These are phyloP conservation scores for Geotrichum klebahnii DNA, from an alignment of 1,139 yeast genomes.

Conservation along the genomic window DNA sequence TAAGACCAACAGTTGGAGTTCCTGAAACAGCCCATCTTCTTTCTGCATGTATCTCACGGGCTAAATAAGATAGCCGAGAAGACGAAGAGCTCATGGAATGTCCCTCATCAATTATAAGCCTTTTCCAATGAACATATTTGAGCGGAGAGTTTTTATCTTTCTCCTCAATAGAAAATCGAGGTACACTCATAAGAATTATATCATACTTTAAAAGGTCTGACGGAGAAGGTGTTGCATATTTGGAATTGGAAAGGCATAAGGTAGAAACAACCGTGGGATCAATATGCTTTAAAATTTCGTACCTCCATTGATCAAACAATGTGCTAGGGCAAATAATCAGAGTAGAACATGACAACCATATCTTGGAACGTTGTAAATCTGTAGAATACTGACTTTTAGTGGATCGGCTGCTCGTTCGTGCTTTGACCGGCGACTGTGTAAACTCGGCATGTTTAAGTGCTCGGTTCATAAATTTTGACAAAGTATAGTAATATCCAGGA, in stretches of 20 bases:
- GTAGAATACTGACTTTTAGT: constrained; percentile 21
- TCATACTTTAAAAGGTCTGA: constrained; percentile 46
- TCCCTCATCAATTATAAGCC: constrained; percentile 71
- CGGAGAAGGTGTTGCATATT: constrained; percentile 34
- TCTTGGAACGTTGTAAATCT: constrained; percentile 32
- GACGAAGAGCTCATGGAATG: constrained; percentile 51
- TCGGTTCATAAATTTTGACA: constrained; percentile 11
- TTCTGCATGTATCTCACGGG: constrained; percentile 51
- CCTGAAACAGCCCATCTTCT: constrained; percentile 73
- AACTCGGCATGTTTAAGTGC: constrained; percentile 33
- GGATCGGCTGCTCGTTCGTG: constrained; percentile 28
- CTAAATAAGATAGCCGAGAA: constrained; percentile 49
- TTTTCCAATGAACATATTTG: constrained; percentile 53
- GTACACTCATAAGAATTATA: constrained; percentile 50
- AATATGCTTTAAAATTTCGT: constrained; percentile 56
- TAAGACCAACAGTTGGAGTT: constrained; percentile 68
- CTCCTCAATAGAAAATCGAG: constrained; percentile 44
- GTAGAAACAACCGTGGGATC: constrained; percentile 29
- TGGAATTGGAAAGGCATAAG: constrained; percentile 5
- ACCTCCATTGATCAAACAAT: constrained; percentile 60
- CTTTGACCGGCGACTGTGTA: constrained; percentile 14
- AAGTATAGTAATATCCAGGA: constrained; percentile 13
- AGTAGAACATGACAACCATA: constrained; percentile 51
- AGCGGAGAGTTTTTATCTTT: constrained; percentile 13
- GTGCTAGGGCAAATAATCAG: constrained; percentile 64